Conservation (phyloP, 1,284 basidiomycete species). For the Tremellales sp. region DNA sequence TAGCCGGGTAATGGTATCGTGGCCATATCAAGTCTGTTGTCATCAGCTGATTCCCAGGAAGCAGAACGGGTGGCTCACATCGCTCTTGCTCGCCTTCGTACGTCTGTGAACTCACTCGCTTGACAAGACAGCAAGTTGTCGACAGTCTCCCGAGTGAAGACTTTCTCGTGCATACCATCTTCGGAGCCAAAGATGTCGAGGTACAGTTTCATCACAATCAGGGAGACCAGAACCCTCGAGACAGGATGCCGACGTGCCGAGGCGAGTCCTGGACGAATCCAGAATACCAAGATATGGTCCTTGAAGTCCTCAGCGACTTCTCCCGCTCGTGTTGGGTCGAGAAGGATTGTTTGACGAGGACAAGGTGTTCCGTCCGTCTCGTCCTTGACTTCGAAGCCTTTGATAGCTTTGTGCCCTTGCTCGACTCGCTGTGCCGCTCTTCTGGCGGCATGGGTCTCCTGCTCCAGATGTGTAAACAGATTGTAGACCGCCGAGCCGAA, state of each 20-base stretch:
- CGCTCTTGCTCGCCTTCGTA: slow-evolving; percentile 27
- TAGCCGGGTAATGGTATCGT: slow-evolving; percentile 37
- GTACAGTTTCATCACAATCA: slow-evolving; percentile 25
- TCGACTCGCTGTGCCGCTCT: slow-evolving; percentile 1
- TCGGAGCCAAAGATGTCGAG: slow-evolving; percentile 30
- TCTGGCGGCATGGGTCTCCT: slow-evolving; percentile 9
- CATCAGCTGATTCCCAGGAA: background rate
- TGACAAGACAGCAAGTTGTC: slow-evolving; percentile 40
- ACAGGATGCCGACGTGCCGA: slow-evolving; percentile 27
- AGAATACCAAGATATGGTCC: slow-evolving; percentile 28
- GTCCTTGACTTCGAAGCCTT: slow-evolving; percentile 5
- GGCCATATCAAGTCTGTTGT: slow-evolving; percentile 31
- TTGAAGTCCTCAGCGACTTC: slow-evolving; percentile 9
- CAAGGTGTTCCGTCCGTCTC: background rate
- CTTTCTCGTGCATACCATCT: slow-evolving; percentile 4
- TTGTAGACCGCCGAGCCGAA: slow-evolving; percentile 33
- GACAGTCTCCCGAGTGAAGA: slow-evolving; percentile 35
- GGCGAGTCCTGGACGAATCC: slow-evolving; percentile 23
- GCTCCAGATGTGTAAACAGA: slow-evolving; percentile 27
- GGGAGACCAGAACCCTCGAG: slow-evolving; percentile 25
- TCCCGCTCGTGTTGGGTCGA: background rate
- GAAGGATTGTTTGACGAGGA: background rate
- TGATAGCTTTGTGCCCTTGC: slow-evolving; percentile 2
- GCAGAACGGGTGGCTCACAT: slow-evolving; percentile 31
- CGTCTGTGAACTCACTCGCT: slow-evolving; percentile 43